A percentile compares a stretch with the other conserved stretches of the same genome.
Evolutionary conservation across 495 filamentous ascomycete species (phyloP).

Genomic region (Xylaria flabelliformis): DNA sequence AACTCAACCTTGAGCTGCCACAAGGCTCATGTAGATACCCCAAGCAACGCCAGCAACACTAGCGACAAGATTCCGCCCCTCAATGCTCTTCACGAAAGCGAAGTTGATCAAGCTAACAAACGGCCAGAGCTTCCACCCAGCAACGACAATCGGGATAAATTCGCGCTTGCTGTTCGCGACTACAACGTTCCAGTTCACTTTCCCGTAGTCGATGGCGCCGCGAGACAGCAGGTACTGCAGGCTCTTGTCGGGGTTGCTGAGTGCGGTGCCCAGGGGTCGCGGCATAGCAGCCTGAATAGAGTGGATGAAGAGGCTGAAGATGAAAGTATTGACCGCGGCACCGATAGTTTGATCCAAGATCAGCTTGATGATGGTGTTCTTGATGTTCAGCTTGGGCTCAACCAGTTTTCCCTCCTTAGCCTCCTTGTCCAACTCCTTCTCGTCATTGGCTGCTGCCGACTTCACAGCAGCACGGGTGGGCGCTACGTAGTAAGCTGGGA

Average conservation of each 20-base stretch:
- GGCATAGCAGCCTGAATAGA: slow-evolving; percentile 49
- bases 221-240: slow-evolving; percentile 31
- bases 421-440: slow-evolving; percentile 51
- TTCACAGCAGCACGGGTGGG: slow-evolving; percentile 46
- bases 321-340: slow-evolving; percentile 74
- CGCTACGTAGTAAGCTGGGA: slow-evolving; percentile 50
- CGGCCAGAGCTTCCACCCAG: slow-evolving; percentile 85
- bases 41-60: slow-evolving; percentile 82
- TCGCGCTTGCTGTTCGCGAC: slow-evolving; percentile 54
- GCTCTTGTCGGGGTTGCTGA: slow-evolving; percentile 37
- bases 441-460: slow-evolving; percentile 48
- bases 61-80: slow-evolving; percentile 77
- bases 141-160: slow-evolving; percentile 72
- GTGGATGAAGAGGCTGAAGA: slow-evolving; percentile 65
- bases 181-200: slow-evolving; percentile 44
- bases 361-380: slow-evolving; percentile 82
- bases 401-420: slow-evolving; percentile 48
- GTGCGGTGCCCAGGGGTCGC: slow-evolving; percentile 24
- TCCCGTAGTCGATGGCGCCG: slow-evolving; percentile 39
- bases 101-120: slow-evolving; percentile 81
- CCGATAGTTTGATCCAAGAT: slow-evolving; percentile 81
- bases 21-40: slow-evolving; percentile 85
- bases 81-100: slow-evolving; percentile 73
- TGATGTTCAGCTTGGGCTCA: slow-evolving; percentile 62
- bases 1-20: slow-evolving; percentile 48